Conservation (phyloP, 2,329 filamentous ascomycete species). For the Aspergillus candidus region DNA sequence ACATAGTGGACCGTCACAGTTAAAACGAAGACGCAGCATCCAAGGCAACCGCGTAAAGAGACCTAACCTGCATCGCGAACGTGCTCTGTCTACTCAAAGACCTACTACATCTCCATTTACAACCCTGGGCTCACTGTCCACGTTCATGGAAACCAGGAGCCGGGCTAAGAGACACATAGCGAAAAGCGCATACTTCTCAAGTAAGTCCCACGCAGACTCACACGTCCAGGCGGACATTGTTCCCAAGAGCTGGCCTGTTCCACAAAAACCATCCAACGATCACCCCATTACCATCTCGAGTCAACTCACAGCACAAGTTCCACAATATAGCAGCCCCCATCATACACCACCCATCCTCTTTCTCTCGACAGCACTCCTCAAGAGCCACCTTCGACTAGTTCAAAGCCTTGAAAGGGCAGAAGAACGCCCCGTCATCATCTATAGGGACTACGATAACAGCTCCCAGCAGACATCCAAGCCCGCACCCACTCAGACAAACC, state of each 20-base stretch:
- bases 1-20: neutral
- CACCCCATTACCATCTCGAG: neutral
- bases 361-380: slow-evolving; percentile 22
- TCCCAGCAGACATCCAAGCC: neutral
- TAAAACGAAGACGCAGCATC: neutral
- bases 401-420: slow-evolving; percentile 14
- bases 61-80: too few relatives aligned
- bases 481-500: neutral
- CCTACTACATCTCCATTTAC: neutral
- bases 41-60: too few relatives aligned
- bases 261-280: neutral
- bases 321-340: neutral
- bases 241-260: neutral
- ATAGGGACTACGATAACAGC: slow-evolving; percentile 18
- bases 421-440: slow-evolving; percentile 15
- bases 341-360: slow-evolving; percentile 23
- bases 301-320: slow-evolving; percentile 20
- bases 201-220: too few relatives aligned
- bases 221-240: too few relatives aligned
- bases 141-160: slow-evolving; percentile 48
- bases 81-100: neutral
- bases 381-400: slow-evolving; percentile 19
- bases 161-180: slow-evolving; percentile 19
- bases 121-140: slow-evolving; percentile 43
- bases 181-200: slow-evolving; percentile 22